Base-by-base conservation (phyloP, 2,329 filamentous ascomycete genomes). In the Bimuria novae-zelandiae region DNA sequence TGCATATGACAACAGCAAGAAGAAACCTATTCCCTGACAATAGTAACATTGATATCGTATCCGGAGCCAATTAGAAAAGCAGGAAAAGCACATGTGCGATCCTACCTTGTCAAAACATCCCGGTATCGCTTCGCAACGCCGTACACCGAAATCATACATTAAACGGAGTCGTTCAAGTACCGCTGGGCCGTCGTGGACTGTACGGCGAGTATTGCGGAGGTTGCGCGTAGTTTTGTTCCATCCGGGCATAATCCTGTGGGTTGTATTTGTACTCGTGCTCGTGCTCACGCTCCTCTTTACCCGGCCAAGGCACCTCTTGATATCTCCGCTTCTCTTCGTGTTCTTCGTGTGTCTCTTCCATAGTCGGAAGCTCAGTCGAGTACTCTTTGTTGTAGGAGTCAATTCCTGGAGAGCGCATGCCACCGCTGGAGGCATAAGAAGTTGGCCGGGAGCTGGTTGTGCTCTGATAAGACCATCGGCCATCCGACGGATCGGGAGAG, bases 401-500 rank as follows among this genome's bases (percentile, higher is more conserved):
- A 3, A 69, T 53, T 3, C 64, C 67, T 0, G 72, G 72, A 1
- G 67, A 71, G 37, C 70, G 68, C 51, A 72, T 60, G 29, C 68
- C 66, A 1, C 73, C 66, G 1, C 72, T 71, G 1, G 72, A 74
- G 4, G 69, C 60, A 49, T 74, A 75, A 2, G 72, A 75, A 41
- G 58, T 70, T 0, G 72, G 71, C 2, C 70, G 66, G 17, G 72
- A 72, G 40, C 63, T 63, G 1, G 60, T 37, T 3, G 63, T 61
- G 50, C 61, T 63, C 32, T 69, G 64, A 35, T 68, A 61, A 17
- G 70, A 73, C 72, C 71, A 75, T 36, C 71, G 60, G 3, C 59
- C 60, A 25, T 72, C 64, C 27, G 63, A 62, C 1, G 57, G 46
- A n/a, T 65, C 56, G 2, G 70, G 68, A 1, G 70, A 72, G 11